Conservation (phyloP, 2,329 filamentous ascomycete genomes). For the Cladosporium cucumerinum region DNA sequence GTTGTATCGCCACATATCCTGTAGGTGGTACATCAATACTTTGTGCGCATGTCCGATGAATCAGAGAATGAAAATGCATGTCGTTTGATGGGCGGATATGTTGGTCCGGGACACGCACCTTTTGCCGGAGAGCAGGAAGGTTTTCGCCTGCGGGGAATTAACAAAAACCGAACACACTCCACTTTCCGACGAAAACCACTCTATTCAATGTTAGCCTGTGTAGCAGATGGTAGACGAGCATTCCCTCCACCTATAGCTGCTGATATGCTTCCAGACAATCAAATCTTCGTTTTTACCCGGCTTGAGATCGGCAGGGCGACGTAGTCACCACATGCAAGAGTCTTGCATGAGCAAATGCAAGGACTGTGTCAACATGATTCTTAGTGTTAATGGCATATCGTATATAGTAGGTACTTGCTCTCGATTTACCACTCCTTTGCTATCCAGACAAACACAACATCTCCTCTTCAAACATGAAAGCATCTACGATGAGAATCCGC, state of each 20-base stretch:
- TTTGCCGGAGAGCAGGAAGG: background rate
- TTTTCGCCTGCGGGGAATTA: background rate
- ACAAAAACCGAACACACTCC: background rate
- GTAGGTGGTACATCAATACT: background rate
- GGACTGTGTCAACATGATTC: background rate
- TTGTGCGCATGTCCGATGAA: background rate
- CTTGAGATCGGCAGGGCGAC: slow-evolving; percentile 3
- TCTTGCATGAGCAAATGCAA: background rate
- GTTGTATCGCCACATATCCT: background rate
- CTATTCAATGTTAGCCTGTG: background rate
- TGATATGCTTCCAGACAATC: background rate
- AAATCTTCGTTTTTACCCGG: slow-evolving; percentile 10
- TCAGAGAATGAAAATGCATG: background rate
- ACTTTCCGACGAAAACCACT: background rate
- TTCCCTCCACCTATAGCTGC: slow-evolving; percentile 14
- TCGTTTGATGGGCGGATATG: background rate
- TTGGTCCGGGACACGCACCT: background rate
- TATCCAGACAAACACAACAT: background rate
- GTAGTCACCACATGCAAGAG: background rate
- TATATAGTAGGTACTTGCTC: background rate
- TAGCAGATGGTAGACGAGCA: background rate
- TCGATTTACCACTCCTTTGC: background rate
- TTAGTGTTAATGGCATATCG: background rate
- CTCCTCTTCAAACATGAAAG: background rate
- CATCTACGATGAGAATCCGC: background rate